Conservation (phyloP, 139 green algal species). For the Monoraphidium neglectum region DNA sequence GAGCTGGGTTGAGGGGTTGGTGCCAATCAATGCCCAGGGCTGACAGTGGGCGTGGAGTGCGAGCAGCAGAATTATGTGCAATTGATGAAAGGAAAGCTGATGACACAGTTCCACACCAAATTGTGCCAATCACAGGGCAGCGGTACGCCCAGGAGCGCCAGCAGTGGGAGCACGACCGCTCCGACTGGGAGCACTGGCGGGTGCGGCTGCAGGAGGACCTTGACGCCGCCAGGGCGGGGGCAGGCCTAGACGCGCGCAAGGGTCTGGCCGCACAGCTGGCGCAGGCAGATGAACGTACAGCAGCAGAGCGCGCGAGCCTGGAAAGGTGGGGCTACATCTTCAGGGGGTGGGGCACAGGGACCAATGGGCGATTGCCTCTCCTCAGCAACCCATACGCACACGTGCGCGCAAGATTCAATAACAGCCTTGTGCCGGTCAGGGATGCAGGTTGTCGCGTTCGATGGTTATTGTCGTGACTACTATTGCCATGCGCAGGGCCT, state of each 20-base stretch:
- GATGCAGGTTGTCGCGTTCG: neutral
- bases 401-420: neutral
- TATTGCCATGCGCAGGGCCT: neutral
- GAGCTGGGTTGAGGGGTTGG: neutral
- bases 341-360: constrained; percentile 1
- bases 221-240: constrained; percentile 8
- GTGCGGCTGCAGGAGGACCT: constrained; percentile 17
- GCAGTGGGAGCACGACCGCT: constrained; percentile 11
- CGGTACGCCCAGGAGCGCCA: constrained; percentile 15
- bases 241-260: constrained; percentile 2
- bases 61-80: constrained; percentile 7
- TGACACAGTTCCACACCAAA: constrained; percentile 5
- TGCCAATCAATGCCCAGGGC: neutral
- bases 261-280: constrained; percentile 6
- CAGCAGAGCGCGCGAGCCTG: constrained; percentile 9
- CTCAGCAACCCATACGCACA: neutral
- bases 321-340: constrained; percentile 14
- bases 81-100: neutral
- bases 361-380: neutral
- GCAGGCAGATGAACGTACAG: neutral
- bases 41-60: neutral
- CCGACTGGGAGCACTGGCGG: constrained; percentile 27
- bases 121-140: neutral
- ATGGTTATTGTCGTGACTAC: neutral
- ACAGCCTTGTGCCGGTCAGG: neutral